Evolutionary conservation across 208 protist genomes (phyloP), one percentile per base, ranked within the genome.

Genomic region (Leishmania lainsoni): DNA sequence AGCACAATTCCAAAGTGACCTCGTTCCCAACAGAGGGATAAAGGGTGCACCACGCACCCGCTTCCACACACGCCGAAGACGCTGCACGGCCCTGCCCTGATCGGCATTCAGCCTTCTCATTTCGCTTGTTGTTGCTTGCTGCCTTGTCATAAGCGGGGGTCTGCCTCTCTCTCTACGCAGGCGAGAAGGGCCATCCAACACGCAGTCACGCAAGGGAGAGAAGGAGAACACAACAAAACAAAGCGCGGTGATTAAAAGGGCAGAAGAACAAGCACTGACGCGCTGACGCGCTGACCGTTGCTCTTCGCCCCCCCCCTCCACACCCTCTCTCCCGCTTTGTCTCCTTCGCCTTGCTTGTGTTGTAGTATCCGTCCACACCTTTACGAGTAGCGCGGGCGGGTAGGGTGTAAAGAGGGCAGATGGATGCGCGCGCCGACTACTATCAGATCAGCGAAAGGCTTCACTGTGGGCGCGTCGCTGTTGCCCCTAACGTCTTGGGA

Each of bases 391-490:
- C 51, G 83, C 35, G 66, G 49, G 52, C 68, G 8, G 17, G 17
- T 39, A 32, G 35, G 16, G 51, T 1, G 39, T 29, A 73, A 9
- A 26, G 63, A 81, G 20, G 78, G 83, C 20, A 86, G 78, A 51
- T 39, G 78, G 52, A 82, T 86, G 74, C 75, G 73, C 56, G 22
- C 56, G 14, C 83, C 83, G 9, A 86, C 61, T 26, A 83, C 74
- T 35, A 86, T 76, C 32, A 85, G 71, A 6, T 59, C 81, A 8
- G 65, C 10, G 48, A 51, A 42, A 32, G 72, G 17, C 17, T 63
- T 56, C 32, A 35, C 74, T 14, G 74, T 56, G 20, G 74, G 3
- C 22, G 74, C 58, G 35, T 17, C 52, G 56, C 52, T 17, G 74
- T 29, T 76, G 49, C 17, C 72, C 49, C 26, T 26, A 35, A 14